Conservation (phyloP, 2,329 filamentous ascomycete species). For the Aureobasidium sp. region DNA sequence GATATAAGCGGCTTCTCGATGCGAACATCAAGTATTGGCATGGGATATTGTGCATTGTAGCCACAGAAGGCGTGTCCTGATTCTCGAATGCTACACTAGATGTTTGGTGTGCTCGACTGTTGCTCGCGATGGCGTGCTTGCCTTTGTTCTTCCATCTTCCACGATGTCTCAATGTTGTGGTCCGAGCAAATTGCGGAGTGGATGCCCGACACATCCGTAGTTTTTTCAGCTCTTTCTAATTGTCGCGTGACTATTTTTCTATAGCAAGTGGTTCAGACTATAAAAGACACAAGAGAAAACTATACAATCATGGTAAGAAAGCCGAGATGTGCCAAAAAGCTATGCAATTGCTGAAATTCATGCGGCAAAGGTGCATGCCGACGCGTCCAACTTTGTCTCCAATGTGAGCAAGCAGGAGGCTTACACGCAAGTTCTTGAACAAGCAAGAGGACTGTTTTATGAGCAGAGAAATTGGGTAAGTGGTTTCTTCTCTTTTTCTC, state of each 20-base stretch:
- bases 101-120: neutral
- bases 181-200: slow-evolving; percentile 13
- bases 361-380: slow-evolving; percentile 58
- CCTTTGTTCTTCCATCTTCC: slow-evolving; percentile 1
- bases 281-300: neutral
- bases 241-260: no score
- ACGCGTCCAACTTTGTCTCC: slow-evolving; percentile 64
- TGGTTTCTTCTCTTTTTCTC: neutral
- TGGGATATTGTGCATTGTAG: neutral
- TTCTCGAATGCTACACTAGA: neutral
- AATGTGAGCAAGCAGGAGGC: slow-evolving; percentile 64
- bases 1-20: neutral
- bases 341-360: neutral
- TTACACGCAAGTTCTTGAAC: slow-evolving; percentile 65
- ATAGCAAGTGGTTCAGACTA: neutral
- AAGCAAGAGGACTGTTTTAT: slow-evolving; percentile 62
- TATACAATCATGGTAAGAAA: neutral
- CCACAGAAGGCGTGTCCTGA: neutral
- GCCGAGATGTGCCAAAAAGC: neutral
- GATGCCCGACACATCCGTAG: neutral
- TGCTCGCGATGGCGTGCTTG: neutral
- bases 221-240: neutral
- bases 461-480: slow-evolving; percentile 73
- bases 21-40: neutral
- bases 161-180: neutral